Evolutionary conservation across 345 rosid genomes (phyloP).

Genomic region (Linum usitatissimum): DNA sequence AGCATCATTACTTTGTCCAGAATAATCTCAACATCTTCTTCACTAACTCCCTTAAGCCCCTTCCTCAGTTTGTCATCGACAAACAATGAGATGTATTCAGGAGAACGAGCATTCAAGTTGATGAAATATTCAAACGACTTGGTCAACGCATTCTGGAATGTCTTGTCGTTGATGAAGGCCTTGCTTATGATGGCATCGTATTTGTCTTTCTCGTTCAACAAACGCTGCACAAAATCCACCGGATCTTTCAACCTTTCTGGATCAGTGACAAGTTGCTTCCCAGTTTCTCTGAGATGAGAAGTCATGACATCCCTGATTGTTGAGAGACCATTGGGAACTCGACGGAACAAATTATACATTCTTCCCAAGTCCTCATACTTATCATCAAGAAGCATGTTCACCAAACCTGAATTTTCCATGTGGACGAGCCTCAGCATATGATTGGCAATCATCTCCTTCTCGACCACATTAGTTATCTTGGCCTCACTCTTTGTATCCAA

Average conservation of each 20-base stretch:
- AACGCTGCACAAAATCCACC: slow-evolving; percentile 89
- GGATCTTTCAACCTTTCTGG: slow-evolving; percentile 90
- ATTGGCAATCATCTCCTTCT: slow-evolving; percentile 95
- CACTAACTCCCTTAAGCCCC: slow-evolving; percentile 87
- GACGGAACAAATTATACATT: slow-evolving; percentile 80
- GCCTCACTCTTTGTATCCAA: slow-evolving; percentile 80
- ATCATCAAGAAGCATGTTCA: slow-evolving; percentile 87
- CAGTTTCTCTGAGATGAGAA: slow-evolving; percentile 82
- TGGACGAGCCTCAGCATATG: slow-evolving; percentile 96
- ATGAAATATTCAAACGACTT: slow-evolving; percentile 90
- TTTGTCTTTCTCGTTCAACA: slow-evolving; percentile 84
- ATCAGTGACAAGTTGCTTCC: slow-evolving; percentile 85
- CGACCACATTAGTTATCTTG: slow-evolving; percentile 89
- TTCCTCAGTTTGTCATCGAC: slow-evolving; percentile 95
- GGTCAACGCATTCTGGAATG: slow-evolving; percentile 94
- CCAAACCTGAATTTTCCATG: slow-evolving; percentile 96
- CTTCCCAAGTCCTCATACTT: slow-evolving; percentile 82
- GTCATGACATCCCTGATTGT: slow-evolving; percentile 82
- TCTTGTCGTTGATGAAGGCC: slow-evolving; percentile 77
- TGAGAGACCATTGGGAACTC: slow-evolving; percentile 71
- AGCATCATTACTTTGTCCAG: slow-evolving; percentile 99
- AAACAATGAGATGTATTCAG: slow-evolving; percentile 88
- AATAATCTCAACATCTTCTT: slow-evolving; percentile 81
- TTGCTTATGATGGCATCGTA: slow-evolving; percentile 59
- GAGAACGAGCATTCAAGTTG: slow-evolving; percentile 85